phyloP scores from a whole-genome alignment of 2,329 filamentous ascomycete genomes.

The Penicillium expansum region DNA sequence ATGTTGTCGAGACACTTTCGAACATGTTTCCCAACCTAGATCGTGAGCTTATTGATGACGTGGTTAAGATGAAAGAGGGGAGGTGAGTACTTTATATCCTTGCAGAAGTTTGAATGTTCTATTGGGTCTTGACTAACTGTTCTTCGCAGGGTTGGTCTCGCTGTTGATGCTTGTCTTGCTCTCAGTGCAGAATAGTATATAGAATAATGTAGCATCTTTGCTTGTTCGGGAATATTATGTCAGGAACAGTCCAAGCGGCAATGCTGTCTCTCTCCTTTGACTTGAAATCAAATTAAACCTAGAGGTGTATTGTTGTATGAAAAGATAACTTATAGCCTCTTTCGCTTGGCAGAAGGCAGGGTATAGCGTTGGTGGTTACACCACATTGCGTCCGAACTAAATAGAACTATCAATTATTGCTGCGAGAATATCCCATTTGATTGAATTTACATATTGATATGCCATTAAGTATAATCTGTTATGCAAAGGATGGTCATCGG shows the following conservation, averaged over 20 bases:
- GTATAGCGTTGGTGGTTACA: neutral
- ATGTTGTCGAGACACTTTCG: constrained; percentile 87
- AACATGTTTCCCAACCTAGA: constrained; percentile 98
- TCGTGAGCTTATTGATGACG: constrained; percentile 90
- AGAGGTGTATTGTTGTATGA: neutral
- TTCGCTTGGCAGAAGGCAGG: neutral
- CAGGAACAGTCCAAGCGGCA: neutral
- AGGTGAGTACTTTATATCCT: constrained; percentile 58
- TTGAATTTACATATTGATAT: neutral
- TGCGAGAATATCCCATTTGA: neutral
- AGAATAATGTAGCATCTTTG: constrained; percentile 11
- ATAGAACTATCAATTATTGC: neutral
- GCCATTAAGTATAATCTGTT: neutral
- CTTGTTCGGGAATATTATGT: constrained; percentile 1
- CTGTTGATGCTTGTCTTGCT: constrained; percentile 82
- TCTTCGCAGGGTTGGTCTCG: constrained; percentile 66
- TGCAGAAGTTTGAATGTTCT: neutral
- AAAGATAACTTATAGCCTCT: neutral
- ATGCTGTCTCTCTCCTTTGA: neutral
- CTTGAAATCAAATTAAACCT: neutral
- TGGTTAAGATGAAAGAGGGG: constrained; percentile 92
- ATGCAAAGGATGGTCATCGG: neutral
- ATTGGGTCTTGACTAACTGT: constrained; percentile 11
- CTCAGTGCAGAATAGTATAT: constrained; percentile 51
- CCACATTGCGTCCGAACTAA: neutral